phyloP scores from a whole-genome alignment of 106 monocot species.

The Allium cepa region DNA sequence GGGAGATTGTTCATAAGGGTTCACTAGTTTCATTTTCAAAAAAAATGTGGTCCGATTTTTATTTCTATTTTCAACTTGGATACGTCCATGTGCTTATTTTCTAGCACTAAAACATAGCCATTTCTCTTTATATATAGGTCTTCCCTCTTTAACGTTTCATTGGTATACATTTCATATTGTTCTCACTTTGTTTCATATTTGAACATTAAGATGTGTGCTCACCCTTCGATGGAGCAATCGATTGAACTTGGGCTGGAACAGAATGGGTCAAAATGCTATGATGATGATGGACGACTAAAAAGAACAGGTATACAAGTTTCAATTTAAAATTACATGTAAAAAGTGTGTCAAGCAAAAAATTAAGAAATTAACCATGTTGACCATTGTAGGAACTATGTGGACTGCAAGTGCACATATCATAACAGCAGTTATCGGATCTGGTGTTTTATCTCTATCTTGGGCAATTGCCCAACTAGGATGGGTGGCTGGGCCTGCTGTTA shows the following conservation, averaged over 20 bases:
- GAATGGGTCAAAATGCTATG: slow-evolving; percentile 25
- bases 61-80: not conserved
- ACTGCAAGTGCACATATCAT: slow-evolving; percentile 77
- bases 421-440: slow-evolving; percentile 61
- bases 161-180: not conserved
- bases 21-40: not conserved
- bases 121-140: not conserved
- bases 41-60: not conserved
- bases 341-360: not conserved
- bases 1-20: not conserved
- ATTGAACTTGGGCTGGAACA: slow-evolving; percentile 1
- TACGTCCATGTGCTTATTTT: not conserved
- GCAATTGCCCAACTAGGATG: slow-evolving; percentile 76
- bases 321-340: not conserved
- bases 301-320: slow-evolving; percentile 31
- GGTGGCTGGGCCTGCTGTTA: slow-evolving; percentile 61
- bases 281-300: slow-evolving; percentile 61
- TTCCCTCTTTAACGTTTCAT: not conserved
- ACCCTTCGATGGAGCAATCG: slow-evolving; percentile 4
- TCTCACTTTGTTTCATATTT: not conserved
- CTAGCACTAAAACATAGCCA: not conserved
- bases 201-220: not conserved
- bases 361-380: not conserved
- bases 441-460: slow-evolving; percentile 61
- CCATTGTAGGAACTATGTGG: slow-evolving; percentile 50